Conservation (phyloP, 345 rosid species). For the Pugionium dolabratum region DNA sequence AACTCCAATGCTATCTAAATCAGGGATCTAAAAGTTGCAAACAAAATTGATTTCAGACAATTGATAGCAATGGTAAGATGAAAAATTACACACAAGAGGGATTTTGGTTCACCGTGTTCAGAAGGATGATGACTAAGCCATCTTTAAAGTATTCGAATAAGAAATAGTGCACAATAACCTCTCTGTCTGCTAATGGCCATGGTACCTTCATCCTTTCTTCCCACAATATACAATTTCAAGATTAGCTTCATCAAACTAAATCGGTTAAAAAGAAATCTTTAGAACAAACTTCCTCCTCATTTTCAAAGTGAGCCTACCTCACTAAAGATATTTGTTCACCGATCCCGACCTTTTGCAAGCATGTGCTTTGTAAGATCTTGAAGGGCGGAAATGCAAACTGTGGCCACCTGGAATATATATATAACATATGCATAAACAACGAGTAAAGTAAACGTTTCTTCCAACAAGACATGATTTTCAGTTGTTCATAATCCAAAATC, state of each 20-base stretch:
- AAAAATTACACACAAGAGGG: not conserved
- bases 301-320: constrained; percentile 49
- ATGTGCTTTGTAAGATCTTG: constrained; percentile 49
- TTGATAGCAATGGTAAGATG: not conserved
- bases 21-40: constrained; percentile 57
- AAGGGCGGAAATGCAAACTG: constrained; percentile 70
- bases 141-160: constrained; percentile 72
- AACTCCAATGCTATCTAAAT: constrained; percentile 55
- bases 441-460: not conserved
- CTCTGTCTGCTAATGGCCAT: constrained; percentile 89
- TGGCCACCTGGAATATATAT: constrained; percentile 71
- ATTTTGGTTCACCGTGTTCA: constrained; percentile 63
- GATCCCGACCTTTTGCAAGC: constrained; percentile 60
- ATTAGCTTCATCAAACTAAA: constrained; percentile 31
- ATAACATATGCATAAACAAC: not conserved
- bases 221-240: constrained; percentile 41
- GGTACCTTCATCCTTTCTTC: constrained; percentile 96
- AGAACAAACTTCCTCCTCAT: not conserved
- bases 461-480: not conserved
- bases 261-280: constrained; percentile 22
- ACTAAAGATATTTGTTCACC: constrained; percentile 75
- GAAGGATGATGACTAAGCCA: constrained; percentile 57
- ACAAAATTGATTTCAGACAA: not conserved
- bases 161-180: constrained; percentile 69
- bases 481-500: constrained; percentile 2